Percentiles rank a stretch among this genome's conserved stretches.
Conservation (phyloP, 2,329 filamentous ascomycete species). For the Teratosphaeria epicoccoides region DNA sequence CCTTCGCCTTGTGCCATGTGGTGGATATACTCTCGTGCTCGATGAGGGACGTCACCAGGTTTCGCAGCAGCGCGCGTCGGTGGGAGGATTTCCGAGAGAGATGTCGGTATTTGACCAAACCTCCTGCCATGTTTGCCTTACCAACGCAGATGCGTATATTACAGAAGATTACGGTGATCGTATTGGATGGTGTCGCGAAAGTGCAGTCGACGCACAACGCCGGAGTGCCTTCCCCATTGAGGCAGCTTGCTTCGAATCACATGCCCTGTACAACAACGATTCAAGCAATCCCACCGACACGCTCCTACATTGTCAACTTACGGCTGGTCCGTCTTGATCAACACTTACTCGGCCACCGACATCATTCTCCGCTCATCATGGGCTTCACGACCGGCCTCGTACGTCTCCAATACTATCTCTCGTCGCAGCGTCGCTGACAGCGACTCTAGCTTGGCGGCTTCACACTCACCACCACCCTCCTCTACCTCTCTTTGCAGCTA, state of each 20-base stretch:
- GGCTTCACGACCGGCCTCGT: constrained; percentile 44
- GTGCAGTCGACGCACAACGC: background rate
- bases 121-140: constrained; percentile 63
- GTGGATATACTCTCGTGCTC: constrained; percentile 88
- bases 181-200: background rate
- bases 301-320: background rate
- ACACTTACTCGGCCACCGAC: background rate
- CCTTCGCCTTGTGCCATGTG: constrained; percentile 94
- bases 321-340: background rate
- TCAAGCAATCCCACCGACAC: background rate
- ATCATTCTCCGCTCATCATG: constrained; percentile 25
- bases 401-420: constrained; percentile 10
- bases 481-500: constrained; percentile 30
- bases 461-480: constrained; percentile 38
- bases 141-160: background rate
- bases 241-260: too few species aligned
- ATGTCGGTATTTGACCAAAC: constrained; percentile 77
- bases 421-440: background rate
- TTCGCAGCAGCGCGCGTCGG: constrained; percentile 83
- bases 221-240: background rate
- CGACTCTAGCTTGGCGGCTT: constrained; percentile 36
- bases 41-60: constrained; percentile 90
- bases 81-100: constrained; percentile 77
- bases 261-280: background rate
- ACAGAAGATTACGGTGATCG: background rate